Evolutionary conservation across 1,139 yeast species (phyloP), one percentile per base, ranked within the genome.

Genomic region (Candida glucosophila): DNA sequence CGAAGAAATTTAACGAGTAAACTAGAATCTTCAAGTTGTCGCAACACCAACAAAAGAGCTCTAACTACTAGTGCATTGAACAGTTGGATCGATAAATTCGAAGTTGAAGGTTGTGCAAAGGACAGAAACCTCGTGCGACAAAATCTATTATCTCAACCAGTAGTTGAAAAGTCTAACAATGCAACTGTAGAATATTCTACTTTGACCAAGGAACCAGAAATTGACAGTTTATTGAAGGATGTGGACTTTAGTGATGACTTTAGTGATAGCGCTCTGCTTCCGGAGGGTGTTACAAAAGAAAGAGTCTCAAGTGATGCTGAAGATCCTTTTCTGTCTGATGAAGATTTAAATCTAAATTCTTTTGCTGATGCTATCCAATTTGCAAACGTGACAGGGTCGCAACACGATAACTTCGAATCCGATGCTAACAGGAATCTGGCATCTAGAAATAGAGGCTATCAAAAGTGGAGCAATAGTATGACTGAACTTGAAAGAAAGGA

Each of bases 71-170:
- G n/a, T n/a, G 8, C 47, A 2, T 39, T 51, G 14, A 52, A 45
- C 25, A 39, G 40, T 6, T 58, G 66, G 66, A 51, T 58, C 5
- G 48, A 52, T 27, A 55, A 47, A 32, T 56, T 58, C 30, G 29
- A 8, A 23, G 23, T 8, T 16, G 18, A 16, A 16, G 18, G n/a
- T 8, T n/a, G n/a, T 8, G 18, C n/a, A 8, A 16, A 16, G n/a
- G 18, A n/a, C n/a, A n/a, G n/a, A n/a, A n/a, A n/a, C n/a, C n/a
- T n/a, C n/a, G n/a, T n/a, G n/a, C n/a, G n/a, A n/a, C n/a, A n/a
- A n/a, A n/a, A n/a, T n/a, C n/a, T n/a, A n/a, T n/a, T n/a, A n/a
- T n/a, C n/a, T n/a, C n/a, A n/a, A n/a, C n/a, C n/a, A n/a, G n/a
- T n/a, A n/a, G n/a, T n/a, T n/a, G n/a, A n/a, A n/a, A n/a, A n/a